Evolutionary conservation across 139 green algal species (phyloP).

Genomic region (Picochlorum sp.): DNA sequence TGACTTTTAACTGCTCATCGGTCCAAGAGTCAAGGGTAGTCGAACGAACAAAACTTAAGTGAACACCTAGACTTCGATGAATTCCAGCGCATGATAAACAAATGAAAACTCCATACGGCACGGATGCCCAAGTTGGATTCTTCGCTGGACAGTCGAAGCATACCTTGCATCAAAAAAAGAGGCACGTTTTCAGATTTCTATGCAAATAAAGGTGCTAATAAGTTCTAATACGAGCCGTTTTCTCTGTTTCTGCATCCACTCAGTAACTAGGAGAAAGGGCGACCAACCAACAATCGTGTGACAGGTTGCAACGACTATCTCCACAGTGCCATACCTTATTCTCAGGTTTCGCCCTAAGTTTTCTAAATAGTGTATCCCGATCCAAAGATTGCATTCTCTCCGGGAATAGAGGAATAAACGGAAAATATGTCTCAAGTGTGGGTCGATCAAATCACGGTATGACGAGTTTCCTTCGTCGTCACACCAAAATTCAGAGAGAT

Average conservation of each 20-base stretch:
- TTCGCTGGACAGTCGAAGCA: slow-evolving; percentile 96
- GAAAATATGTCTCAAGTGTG: too few relatives aligned
- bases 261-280: too few relatives aligned
- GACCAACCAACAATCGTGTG: too few relatives aligned
- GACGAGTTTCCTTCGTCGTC: too few relatives aligned
- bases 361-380: slow-evolving; percentile 75
- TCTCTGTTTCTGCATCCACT: too few relatives aligned
- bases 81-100: slow-evolving; percentile 91
- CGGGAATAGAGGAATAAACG: slow-evolving; percentile 2
- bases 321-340: slow-evolving; percentile 67
- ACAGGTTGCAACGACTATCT: neutral
- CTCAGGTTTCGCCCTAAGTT: slow-evolving; percentile 67
- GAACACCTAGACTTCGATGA: slow-evolving; percentile 87
- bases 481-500: too few relatives aligned
- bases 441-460: too few relatives aligned
- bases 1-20: slow-evolving; percentile 88
- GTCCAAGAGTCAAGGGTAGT: slow-evolving; percentile 92
- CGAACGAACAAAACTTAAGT: slow-evolving; percentile 90
- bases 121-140: slow-evolving; percentile 91
- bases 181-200: neutral
- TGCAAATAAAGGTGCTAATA: neutral
- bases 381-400: slow-evolving; percentile 36
- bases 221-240: too few relatives aligned
- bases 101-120: slow-evolving; percentile 94
- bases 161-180: slow-evolving; percentile 27